These are phyloP conservation scores for Tulasnella sp. DNA, from an alignment of 768 basidiomycete genomes.

Conservation along the genomic window DNA sequence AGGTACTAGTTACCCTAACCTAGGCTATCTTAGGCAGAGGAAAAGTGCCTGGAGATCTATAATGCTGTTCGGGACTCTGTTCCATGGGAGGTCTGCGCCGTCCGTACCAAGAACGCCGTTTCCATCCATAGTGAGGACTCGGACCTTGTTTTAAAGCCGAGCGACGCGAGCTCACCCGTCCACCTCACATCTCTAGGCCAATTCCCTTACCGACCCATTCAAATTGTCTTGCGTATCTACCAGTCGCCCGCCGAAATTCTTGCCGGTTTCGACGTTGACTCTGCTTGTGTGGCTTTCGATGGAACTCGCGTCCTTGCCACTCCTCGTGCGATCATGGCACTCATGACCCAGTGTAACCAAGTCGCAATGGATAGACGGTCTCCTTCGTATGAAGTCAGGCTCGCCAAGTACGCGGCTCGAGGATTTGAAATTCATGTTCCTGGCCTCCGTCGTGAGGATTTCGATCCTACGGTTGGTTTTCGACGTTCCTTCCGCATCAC, in stretches of 20 bases:
- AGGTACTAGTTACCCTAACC: too few species aligned
- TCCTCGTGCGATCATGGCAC: constrained; percentile 50
- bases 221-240: constrained; percentile 57
- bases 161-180: background rate
- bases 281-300: constrained; percentile 51
- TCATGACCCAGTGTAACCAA: constrained; percentile 59
- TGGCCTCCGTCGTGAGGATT: constrained; percentile 40
- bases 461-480: constrained; percentile 52
- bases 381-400: constrained; percentile 53
- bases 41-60: too few species aligned
- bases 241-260: constrained; percentile 56
- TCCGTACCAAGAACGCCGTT: constrained; percentile 51
- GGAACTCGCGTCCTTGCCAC: constrained; percentile 52
- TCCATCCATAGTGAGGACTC: constrained; percentile 50
- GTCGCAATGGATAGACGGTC: constrained; percentile 54
- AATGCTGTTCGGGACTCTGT: too few species aligned
- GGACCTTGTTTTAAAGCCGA: too few species aligned
- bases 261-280: constrained; percentile 61
- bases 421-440: constrained; percentile 54
- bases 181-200: constrained; percentile 36
- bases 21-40: too few species aligned
- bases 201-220: constrained; percentile 57
- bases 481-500: background rate
- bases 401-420: constrained; percentile 49
- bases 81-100: too few species aligned